Conservation (phyloP, 495 filamentous ascomycete species). For the Trichoderma parareesei region DNA sequence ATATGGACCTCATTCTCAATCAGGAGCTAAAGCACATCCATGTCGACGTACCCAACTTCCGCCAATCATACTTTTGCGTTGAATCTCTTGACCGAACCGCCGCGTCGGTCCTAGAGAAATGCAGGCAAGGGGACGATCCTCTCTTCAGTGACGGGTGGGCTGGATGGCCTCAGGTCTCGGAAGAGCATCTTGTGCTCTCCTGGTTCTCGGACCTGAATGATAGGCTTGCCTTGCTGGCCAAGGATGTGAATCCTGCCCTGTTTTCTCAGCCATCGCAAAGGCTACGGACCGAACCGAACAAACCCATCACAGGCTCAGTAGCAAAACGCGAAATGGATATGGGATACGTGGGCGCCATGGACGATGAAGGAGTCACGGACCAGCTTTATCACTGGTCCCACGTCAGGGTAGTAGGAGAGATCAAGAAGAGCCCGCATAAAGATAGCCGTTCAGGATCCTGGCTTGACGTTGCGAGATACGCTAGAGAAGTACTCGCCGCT, state of each 20-base stretch:
- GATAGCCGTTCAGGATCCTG: constrained; percentile 19
- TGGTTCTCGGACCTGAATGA: constrained; percentile 30
- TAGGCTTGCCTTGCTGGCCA: constrained; percentile 24
- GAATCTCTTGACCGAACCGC: constrained; percentile 16
- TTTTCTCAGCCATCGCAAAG: constrained; percentile 21
- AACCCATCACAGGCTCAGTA: constrained; percentile 30
- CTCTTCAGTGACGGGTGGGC: constrained; percentile 24
- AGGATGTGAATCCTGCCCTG: constrained; percentile 3
- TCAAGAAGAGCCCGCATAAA: constrained; percentile 26
- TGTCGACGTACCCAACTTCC: constrained; percentile 28
- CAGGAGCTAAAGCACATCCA: constrained; percentile 30
- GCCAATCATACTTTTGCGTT: constrained; percentile 29
- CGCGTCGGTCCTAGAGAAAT: constrained; percentile 23
- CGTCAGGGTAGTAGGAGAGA: constrained; percentile 25
- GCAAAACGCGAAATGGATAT: constrained; percentile 35
- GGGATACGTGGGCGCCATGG: constrained; percentile 25
- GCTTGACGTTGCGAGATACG: constrained; percentile 25
- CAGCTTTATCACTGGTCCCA: constrained; percentile 22
- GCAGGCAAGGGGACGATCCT: constrained; percentile 25
- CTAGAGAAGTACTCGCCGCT: constrained; percentile 25
- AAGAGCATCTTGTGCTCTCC: constrained; percentile 23
- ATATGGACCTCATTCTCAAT: constrained; percentile 34
- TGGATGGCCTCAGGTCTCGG: constrained; percentile 26
- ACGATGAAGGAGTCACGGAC: constrained; percentile 15
- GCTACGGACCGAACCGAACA: constrained; percentile 25